Evolutionary conservation across 768 basidiomycete species (phyloP), one percentile per base, ranked within the genome.

Genomic region (Podaxis sp.): DNA sequence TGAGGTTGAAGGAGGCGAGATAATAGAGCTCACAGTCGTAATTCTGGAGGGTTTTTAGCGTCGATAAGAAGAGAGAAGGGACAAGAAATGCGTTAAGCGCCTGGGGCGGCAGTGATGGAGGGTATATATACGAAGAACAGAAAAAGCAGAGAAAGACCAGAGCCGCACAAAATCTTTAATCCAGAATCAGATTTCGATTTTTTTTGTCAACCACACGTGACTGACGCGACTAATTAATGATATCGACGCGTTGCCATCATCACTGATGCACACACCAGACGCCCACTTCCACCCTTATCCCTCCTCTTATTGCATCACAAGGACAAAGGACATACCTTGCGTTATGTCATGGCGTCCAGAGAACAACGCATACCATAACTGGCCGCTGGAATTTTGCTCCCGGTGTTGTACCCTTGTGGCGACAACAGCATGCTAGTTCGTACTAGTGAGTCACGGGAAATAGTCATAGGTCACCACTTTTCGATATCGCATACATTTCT

Each of bases 1-100:
- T 59, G 37, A 24, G 19, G 4, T 17, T 25, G 9, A 36, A 7
- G 5, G 15, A 53, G 38, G 57, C 41, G 51, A 69, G 69, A 67
- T 15, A 50, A 50, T 9, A 17, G 37, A 36, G n/a, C 19, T 4
- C 15, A 36, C n/a, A 37, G 37, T 6, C 9, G 54, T 19, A 27
- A 7, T 37, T 38, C 7, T 55, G 33, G 9, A 8, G 36, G 24
- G 54, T 2, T 37, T 38, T 19, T 24, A 17, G 19, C 5, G 6
- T 22, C 17, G 36, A 22, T 37, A 38, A 12, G 49, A 15, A 25
- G 24, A 24, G 13, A 27, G 12, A 50, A 27, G 49, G 25, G 4
- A 13, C 19, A 3, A 27, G 25, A 50, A 27, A 50, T 5, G 13
- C 24, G 22, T 24, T 27, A 22, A 50, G 49, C 49, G 49, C 49